These are phyloP conservation scores for Macrolepiota fuliginosa DNA, from an alignment of 768 basidiomycete genomes.

Conservation along the genomic window DNA sequence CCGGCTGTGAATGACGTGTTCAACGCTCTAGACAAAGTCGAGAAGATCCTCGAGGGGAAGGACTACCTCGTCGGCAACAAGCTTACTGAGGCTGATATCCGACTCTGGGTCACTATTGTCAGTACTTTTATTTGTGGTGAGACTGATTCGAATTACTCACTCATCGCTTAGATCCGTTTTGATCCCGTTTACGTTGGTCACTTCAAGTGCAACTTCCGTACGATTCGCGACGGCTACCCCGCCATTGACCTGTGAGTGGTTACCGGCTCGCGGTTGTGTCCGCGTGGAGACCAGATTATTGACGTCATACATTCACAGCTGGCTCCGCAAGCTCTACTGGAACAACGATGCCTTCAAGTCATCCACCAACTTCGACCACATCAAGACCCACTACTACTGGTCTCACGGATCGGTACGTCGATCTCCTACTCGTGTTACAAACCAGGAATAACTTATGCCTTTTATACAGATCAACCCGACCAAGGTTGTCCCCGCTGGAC, in stretches of 20 bases:
- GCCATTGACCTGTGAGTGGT: constrained; percentile 59
- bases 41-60: constrained; percentile 73
- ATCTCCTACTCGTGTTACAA: background rate
- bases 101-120: constrained; percentile 93
- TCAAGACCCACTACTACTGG: constrained; percentile 77
- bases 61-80: constrained; percentile 80
- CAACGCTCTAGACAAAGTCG: constrained; percentile 75
- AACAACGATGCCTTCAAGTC: constrained; percentile 82
- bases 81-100: constrained; percentile 82
- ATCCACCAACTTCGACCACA: constrained; percentile 87
- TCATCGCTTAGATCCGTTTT: constrained; percentile 64
- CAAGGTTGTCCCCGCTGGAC: constrained; percentile 75
- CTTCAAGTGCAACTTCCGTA: constrained; percentile 92
- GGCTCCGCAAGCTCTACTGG: constrained; percentile 92
- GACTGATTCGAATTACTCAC: background rate
- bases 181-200: constrained; percentile 88
- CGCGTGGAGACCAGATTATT: background rate
- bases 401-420: constrained; percentile 43
- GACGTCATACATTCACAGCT: constrained; percentile 36
- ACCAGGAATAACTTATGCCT: background rate
- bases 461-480: constrained; percentile 68
- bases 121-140: constrained; percentile 24
- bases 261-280: background rate
- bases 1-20: constrained; percentile 73
- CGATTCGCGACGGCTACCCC: constrained; percentile 86